Conservation (phyloP, 1,139 yeast species). For the Pichia sp. region DNA sequence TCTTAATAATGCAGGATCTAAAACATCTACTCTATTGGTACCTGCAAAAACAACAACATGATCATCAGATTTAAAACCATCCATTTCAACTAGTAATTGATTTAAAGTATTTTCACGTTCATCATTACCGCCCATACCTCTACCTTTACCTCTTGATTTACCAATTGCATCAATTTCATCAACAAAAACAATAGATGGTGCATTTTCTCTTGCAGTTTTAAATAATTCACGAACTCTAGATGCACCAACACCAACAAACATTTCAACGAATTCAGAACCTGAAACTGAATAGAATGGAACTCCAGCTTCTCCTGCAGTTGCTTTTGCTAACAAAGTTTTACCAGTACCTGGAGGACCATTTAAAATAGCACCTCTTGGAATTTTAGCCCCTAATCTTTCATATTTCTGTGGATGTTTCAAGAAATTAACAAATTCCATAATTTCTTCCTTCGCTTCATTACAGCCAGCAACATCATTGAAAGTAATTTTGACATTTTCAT, state of each 20-base stretch:
- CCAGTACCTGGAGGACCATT: constrained; percentile 99
- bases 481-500: constrained; percentile 79
- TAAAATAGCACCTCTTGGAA: constrained; percentile 94
- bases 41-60: constrained; percentile 97
- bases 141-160: constrained; percentile 69
- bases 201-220: constrained; percentile 84
- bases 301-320: constrained; percentile 98
- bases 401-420: constrained; percentile 84
- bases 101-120: constrained; percentile 95
- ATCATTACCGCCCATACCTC: constrained; percentile 76
- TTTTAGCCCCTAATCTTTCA: constrained; percentile 90
- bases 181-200: constrained; percentile 89
- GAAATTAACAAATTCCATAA: constrained; percentile 94
- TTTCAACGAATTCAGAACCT: constrained; percentile 97
- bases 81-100: constrained; percentile 96
- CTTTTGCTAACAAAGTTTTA: constrained; percentile 94
- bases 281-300: constrained; percentile 94
- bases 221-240: constrained; percentile 93
- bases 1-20: constrained; percentile 87
- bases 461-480: constrained; percentile 97
- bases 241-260: constrained; percentile 99
- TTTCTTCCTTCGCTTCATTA: constrained; percentile 96
- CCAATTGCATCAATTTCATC: constrained; percentile 99
- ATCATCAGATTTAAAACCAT: constrained; percentile 84
- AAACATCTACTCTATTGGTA: constrained; percentile 89